Conservation (phyloP, 768 basidiomycete genomes). For the Trametes coccinea region DNA sequence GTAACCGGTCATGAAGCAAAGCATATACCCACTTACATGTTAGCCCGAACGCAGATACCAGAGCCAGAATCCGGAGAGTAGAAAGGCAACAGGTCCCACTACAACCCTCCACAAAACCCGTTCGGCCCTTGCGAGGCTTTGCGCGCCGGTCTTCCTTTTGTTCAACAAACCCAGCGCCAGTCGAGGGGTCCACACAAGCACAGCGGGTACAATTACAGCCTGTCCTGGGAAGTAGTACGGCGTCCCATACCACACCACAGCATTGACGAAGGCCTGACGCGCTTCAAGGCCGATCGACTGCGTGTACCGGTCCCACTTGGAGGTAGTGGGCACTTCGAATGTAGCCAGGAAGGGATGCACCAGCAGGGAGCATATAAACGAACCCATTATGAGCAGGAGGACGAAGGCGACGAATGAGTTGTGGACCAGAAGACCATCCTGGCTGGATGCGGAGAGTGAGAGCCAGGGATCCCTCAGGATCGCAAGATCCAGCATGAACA, state of each 20-base stretch:
- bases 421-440: too few relatives aligned
- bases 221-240: conserved; percentile 52
- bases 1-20: too few relatives aligned
- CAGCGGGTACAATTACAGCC: conserved; percentile 44
- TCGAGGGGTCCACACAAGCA: conserved; percentile 22
- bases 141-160: conserved; percentile 21
- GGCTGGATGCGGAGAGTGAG: conserved; percentile 22
- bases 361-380: conserved; percentile 37
- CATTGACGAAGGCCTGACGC: conserved; percentile 41
- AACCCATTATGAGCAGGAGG: conserved; percentile 37
- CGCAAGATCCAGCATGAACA: conserved; percentile 37
- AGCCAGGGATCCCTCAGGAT: not conserved
- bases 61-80: conserved; percentile 32
- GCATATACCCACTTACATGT: too few relatives aligned
- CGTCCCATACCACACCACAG: conserved; percentile 35
- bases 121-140: conserved; percentile 29
- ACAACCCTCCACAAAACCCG: conserved; percentile 42
- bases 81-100: conserved; percentile 41
- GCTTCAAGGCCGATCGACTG: conserved; percentile 43
- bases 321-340: not conserved
- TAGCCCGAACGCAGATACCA: conserved; percentile 23
- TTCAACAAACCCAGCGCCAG: conserved; percentile 7
- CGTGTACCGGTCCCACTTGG: conserved; percentile 53
- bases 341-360: conserved; percentile 27
- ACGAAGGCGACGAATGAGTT: conserved; percentile 43